Conservation (phyloP, 345 rosid genomes). For the Acer campestre region DNA sequence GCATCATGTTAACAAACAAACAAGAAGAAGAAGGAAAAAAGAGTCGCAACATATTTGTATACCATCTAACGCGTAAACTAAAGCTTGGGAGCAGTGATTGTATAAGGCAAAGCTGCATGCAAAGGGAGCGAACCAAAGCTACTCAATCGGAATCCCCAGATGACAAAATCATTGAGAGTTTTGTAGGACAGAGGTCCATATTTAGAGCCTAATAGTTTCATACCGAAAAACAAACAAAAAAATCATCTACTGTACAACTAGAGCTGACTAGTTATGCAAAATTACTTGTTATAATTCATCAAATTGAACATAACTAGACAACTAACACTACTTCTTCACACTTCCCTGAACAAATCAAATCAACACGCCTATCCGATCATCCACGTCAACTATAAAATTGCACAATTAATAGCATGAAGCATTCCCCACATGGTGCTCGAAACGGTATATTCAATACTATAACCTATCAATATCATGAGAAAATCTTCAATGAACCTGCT, state of each 20-base stretch:
- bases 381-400: background rate
- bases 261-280: background rate
- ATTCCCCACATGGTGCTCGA: background rate
- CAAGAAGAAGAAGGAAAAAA: background rate
- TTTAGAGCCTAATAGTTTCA: background rate
- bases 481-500: background rate
- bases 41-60: background rate
- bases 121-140: background rate
- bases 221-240: background rate
- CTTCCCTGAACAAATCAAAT: background rate
- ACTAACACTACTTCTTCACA: background rate
- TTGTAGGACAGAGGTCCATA: background rate
- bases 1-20: background rate
- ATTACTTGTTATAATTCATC: background rate
- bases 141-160: background rate
- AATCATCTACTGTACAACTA: background rate
- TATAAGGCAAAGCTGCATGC: background rate
- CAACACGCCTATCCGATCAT: background rate
- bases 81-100: background rate
- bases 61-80: background rate
- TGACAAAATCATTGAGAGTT: background rate
- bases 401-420: background rate
- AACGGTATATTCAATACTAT: background rate
- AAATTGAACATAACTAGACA: background rate
- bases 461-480: background rate